Evolutionary conservation across 345 rosid species (phyloP).

Genomic region (Gossypium arboreum): DNA sequence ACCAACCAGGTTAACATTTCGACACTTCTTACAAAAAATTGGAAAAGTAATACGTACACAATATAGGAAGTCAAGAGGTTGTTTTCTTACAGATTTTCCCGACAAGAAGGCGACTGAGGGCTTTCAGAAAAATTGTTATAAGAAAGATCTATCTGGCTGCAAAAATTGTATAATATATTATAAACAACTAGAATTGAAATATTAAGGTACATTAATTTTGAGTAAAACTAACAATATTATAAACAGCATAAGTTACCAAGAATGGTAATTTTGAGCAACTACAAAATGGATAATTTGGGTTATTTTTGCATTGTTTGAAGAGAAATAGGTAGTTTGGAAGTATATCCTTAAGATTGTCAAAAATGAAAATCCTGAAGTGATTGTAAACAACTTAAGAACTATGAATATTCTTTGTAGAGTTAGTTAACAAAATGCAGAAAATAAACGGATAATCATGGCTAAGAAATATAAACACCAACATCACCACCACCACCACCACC

Average conservation of each 20-base stretch:
- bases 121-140: conserved; percentile 38
- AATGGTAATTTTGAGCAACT: neutral
- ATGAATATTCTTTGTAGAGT: neutral
- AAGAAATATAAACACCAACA: neutral
- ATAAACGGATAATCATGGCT: neutral
- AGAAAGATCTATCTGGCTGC: conserved; percentile 43
- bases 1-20: neutral
- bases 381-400: neutral
- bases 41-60: neutral
- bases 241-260: neutral
- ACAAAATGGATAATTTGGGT: neutral
- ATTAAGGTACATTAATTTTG: neutral
- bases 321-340: conserved; percentile 3
- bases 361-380: neutral
- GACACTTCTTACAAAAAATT: neutral
- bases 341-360: neutral
- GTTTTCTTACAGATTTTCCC: conserved; percentile 31
- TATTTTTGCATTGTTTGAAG: neutral
- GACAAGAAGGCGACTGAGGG: conserved; percentile 28
- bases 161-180: neutral
- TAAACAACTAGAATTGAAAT: neutral
- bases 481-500: too few species aligned
- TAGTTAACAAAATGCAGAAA: neutral
- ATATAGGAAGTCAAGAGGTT: neutral
- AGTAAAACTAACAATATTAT: neutral